phyloP scores from a whole-genome alignment of 139 green algal species.

The Chlorella sp. region DNA sequence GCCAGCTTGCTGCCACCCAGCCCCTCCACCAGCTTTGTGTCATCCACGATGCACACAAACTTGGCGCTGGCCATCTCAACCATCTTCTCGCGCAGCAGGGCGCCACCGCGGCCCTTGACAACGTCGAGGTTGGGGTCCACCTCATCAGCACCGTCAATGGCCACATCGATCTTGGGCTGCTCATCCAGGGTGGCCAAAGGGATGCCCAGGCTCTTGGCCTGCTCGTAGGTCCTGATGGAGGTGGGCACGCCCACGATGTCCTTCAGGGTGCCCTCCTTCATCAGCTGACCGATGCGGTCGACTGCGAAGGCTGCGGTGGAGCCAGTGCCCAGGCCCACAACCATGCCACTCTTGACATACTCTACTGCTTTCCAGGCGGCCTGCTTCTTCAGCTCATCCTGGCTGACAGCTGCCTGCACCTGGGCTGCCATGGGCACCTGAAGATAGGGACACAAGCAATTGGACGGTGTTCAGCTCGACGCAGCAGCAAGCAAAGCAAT shows the following conservation, averaged over 20 bases:
- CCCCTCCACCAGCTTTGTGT: constrained; percentile 89
- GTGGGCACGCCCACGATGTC: constrained; percentile 96
- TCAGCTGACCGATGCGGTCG: constrained; percentile 88
- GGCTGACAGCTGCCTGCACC: no score
- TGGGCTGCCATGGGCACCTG: no score
- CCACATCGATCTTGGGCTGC: constrained; percentile 94
- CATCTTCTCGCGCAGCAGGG: constrained; percentile 99
- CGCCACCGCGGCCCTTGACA: constrained; percentile 96
- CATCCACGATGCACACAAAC: constrained; percentile 99
- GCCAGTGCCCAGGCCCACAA: constrained; percentile 94
- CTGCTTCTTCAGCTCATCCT: constrained; percentile 62
- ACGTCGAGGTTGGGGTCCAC: constrained; percentile 95
- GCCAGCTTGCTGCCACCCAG: constrained; percentile 87
- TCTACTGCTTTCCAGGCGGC: constrained; percentile 93
- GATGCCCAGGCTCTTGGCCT: constrained; percentile 82
- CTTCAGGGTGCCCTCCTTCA: constrained; percentile 84
- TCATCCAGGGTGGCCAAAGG: constrained; percentile 95
- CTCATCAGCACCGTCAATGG: constrained; percentile 98
- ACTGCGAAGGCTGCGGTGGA: constrained; percentile 98
- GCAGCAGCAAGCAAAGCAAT: no score
- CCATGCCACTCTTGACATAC: constrained; percentile 95
- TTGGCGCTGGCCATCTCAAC: constrained; percentile 66
- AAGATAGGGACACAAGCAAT: no score
- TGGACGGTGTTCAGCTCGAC: no score
- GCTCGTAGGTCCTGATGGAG: constrained; percentile 88